phyloP scores from a whole-genome alignment of 2,329 filamentous ascomycete genomes.

The Trichoderma polysporum region DNA sequence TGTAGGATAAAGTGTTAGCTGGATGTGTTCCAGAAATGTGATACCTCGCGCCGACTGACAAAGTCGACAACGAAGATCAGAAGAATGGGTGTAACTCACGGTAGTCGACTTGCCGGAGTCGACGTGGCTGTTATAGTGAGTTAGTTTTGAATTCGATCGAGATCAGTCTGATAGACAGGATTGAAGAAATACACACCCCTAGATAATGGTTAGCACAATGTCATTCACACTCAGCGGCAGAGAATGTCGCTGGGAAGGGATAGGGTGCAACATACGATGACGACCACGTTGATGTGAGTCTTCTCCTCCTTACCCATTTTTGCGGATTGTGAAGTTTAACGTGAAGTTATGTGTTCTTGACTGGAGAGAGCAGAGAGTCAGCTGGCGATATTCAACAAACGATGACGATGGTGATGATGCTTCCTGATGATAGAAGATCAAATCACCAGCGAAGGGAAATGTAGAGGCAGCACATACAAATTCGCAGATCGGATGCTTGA shows the following conservation, averaged over 20 bases:
- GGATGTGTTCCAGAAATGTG: not conserved
- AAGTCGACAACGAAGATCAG: slow-evolving; percentile 21
- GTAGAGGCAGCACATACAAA: slow-evolving; percentile 33
- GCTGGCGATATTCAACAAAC: not conserved
- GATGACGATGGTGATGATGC: slow-evolving; percentile 12
- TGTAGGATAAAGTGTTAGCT: slow-evolving; percentile 36
- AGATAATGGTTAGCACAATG: slow-evolving; percentile 24
- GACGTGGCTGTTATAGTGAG: slow-evolving; percentile 68
- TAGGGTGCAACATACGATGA: slow-evolving; percentile 62
- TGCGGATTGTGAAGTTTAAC: slow-evolving; percentile 28
- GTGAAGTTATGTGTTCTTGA: slow-evolving; percentile 9
- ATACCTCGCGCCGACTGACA: slow-evolving; percentile 20
- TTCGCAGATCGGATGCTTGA: slow-evolving; percentile 46
- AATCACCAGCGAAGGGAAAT: not conserved
- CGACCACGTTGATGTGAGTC: slow-evolving; percentile 95
- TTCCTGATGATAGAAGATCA: not conserved
- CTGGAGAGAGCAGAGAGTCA: slow-evolving; percentile 18
- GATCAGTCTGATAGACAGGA: slow-evolving; percentile 20
- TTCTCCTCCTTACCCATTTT: slow-evolving; percentile 82
- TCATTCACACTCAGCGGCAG: not conserved
- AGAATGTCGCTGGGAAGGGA: not conserved
- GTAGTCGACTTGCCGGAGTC: slow-evolving; percentile 99
- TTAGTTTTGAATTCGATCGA: slow-evolving; percentile 35
- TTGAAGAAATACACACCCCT: slow-evolving; percentile 31
- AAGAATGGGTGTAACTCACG: slow-evolving; percentile 55